Base-by-base conservation (phyloP, 352 stramenopile genomes). In the Globisporangium recalcitrans region DNA sequence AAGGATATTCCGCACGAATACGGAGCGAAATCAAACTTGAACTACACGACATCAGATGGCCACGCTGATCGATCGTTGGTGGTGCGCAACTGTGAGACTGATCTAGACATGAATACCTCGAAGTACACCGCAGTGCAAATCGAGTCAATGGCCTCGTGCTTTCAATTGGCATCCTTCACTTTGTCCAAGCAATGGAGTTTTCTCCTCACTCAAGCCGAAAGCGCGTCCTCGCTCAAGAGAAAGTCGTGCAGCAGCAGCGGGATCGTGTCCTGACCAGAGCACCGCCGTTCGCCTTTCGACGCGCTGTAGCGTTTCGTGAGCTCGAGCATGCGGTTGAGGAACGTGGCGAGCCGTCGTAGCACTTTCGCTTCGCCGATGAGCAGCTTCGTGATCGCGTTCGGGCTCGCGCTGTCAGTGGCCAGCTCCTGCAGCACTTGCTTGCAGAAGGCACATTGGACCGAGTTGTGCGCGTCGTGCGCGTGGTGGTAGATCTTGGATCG, bases 291-390 rank as follows among this genome's bases (percentile, higher is more conserved):
- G 3, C 48, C 26, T 9, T 22, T 14, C 7, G 24, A 36, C 4
- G 26, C 26, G 26, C 26, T 31, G 26, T 26, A 36, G 26, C 24
- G 4, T 22, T 36, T 38, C 6, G 14, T 54, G 9, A 31, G 10
- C 26, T 54, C 24, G 48, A 54, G 48, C 26, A 54, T 32, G 6
- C 14, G 21, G 48, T 54, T 54, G 48, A 54, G 24, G 16, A 54
- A 54, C 26, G 36, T 54, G 14, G 48, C 21, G 26, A 54, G 26
- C 22, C 48, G 24, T 11, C 11, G 48, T 5, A n/a, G 10, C 14
- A 54, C 16, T 31, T 54, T 54, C 26, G 48, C 4, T 29, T 54
- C 48, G 14, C 48, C 48, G 27, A 54, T 54, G 24, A 54, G 26
- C 48, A 54, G 14, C 26, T 32, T 54, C 16, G 48, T 54, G 24